A percentile compares a stretch with the other conserved stretches of the same genome.
Evolutionary conservation across 441 rosid species (phyloP).

Genomic region (Populus hybrid): DNA sequence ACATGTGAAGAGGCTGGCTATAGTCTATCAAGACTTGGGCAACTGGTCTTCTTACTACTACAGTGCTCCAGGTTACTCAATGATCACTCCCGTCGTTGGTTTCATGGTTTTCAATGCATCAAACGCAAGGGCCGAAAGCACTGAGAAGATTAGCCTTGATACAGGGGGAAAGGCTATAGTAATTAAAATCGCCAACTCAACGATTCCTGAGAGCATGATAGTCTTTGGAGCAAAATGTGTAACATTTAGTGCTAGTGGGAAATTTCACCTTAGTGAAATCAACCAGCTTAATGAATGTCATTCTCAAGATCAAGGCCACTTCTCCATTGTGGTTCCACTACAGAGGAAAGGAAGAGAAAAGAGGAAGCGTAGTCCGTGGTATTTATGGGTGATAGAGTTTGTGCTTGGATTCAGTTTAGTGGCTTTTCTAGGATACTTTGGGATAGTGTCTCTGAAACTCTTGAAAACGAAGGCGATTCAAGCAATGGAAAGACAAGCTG

Average conservation of each 20-base stretch:
- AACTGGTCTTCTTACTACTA: conserved; percentile 69
- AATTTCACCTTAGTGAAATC: conserved; percentile 39
- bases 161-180: conserved; percentile 37
- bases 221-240: conserved; percentile 47
- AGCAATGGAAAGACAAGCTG: conserved; percentile 70
- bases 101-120: conserved; percentile 68
- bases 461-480: conserved; percentile 58
- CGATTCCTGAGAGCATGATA: conserved; percentile 23
- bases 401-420: conserved; percentile 39
- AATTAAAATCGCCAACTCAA: conserved; percentile 33
- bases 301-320: conserved; percentile 55
- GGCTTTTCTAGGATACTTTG: conserved; percentile 31
- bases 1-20: conserved; percentile 68
- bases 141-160: conserved; percentile 38
- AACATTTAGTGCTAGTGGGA: conserved; percentile 33
- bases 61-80: conserved; percentile 49
- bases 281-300: conserved; percentile 38
- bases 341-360: conserved; percentile 14
- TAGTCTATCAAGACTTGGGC: conserved; percentile 69
- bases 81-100: conserved; percentile 56
- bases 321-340: conserved; percentile 48
- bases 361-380: conserved; percentile 25
- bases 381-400: conserved; percentile 42
- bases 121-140: conserved; percentile 26
- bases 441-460: conserved; percentile 29